Evolutionary conservation across 345 rosid genomes (phyloP), one percentile per base, ranked within the genome.

Genomic region (Eucalyptus paniculata): DNA sequence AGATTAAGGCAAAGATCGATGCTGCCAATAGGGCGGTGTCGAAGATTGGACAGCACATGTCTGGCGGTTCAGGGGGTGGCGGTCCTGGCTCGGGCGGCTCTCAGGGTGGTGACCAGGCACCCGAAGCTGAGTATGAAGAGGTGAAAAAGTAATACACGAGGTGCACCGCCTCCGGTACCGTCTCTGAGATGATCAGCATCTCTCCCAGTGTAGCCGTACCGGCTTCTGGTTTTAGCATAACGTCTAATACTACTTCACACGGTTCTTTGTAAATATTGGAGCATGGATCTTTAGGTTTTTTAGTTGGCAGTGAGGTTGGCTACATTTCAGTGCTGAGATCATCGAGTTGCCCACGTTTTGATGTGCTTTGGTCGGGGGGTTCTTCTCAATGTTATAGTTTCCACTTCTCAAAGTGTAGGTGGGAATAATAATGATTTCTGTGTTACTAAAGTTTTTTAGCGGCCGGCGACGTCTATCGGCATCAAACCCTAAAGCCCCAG

Each of bases 31-130:
- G 30, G 82, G 89, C 87, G 7, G 89, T 90, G 30, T 90, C 91
- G 1, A 87, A 87, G 89, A 90, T 90, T 24, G 91, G 91, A 37
- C 88, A 90, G 91, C 91, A 90, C 88, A 90, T 90, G 91, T n/a
- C 87, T 2, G 91, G 90, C n/a, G 86, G 89, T 12, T 86, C 90
- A 3, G 49, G 88, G 24, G 53, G 87, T 4, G 87, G 90, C 7
- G 54, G 21, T 30, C 5, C 91, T 32, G 80, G 58, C 50, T 30
- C 90, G 47, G 91, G 87, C 1, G 86, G 89, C 21, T 72, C 88
- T 18, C 88, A 86, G 45, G 89, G 91, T 21, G 83, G 89, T 13
- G 87, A 87, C 37, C 89, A 87, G 58, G 87, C 89, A 14, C 87
- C 91, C 0, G 89, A 87, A 86, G 89, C 89, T 7, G 87, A 90